Conservation (phyloP, 352 stramenopile species). For the Globisporangium spiculum region DNA sequence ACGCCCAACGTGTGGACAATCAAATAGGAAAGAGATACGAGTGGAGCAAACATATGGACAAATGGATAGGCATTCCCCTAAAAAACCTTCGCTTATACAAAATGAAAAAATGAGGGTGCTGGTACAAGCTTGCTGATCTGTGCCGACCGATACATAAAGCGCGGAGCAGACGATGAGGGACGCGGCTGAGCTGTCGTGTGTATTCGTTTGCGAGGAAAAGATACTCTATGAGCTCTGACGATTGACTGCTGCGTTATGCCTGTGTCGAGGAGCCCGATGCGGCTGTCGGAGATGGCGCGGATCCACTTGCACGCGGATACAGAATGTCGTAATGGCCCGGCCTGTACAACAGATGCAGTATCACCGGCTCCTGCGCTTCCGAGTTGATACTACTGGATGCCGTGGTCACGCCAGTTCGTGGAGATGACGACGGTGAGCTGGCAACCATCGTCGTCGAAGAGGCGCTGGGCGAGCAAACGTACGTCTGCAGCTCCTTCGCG, state of each 20-base stretch:
- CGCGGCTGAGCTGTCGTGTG: background rate
- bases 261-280: background rate
- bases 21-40: background rate
- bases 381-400: background rate
- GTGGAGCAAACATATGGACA: background rate
- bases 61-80: background rate
- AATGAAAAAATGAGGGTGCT: slow-evolving; percentile 2
- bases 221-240: background rate
- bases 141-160: background rate
- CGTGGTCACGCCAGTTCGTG: background rate
- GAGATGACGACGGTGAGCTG: slow-evolving; percentile 7
- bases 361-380: slow-evolving; percentile 21
- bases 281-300: background rate
- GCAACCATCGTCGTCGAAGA: background rate
- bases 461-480: slow-evolving; percentile 45
- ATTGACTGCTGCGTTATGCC: background rate
- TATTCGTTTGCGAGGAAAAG: background rate
- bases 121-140: background rate
- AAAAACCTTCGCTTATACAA: slow-evolving; percentile 3
- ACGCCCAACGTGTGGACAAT: too few species aligned
- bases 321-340: slow-evolving; percentile 96
- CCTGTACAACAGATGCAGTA: slow-evolving; percentile 90
- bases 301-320: slow-evolving; percentile 48
- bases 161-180: background rate
- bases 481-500: slow-evolving; percentile 52